Percentiles rank a stretch among this genome's conserved stretches.
phyloP scores from a whole-genome alignment of 2,329 filamentous ascomycete genomes.

The Penicillium expansum region DNA sequence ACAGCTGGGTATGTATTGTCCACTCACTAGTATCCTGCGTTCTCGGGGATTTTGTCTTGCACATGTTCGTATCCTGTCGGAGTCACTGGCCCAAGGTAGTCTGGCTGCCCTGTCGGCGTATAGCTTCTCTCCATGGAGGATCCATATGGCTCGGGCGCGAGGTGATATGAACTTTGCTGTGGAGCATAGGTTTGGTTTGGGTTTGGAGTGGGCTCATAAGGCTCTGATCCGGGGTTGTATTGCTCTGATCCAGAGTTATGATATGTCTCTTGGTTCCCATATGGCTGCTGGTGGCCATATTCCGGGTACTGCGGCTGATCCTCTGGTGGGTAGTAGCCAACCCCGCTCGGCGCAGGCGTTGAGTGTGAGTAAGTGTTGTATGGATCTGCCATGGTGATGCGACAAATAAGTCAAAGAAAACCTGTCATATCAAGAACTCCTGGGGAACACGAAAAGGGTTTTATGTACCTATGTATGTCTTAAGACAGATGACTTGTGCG shows the following conservation, averaged over 20 bases:
- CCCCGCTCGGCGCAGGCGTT: slow-evolving; percentile 25
- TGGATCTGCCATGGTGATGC: slow-evolving; percentile 50
- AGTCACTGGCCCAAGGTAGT: slow-evolving; percentile 35
- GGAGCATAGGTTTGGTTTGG: slow-evolving; percentile 29
- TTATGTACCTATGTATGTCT: neutral
- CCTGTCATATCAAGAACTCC: slow-evolving; percentile 5
- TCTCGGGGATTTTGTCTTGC: slow-evolving; percentile 15
- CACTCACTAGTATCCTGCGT: slow-evolving; percentile 37
- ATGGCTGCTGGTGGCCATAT: slow-evolving; percentile 28
- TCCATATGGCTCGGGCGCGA: slow-evolving; percentile 28
- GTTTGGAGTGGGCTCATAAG: slow-evolving; percentile 17
- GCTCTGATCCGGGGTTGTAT: slow-evolving; percentile 27
- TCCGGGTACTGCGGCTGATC: slow-evolving; percentile 20
- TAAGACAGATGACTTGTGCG: slow-evolving; percentile 21
- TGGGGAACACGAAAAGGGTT: neutral
- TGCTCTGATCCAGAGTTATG: slow-evolving; percentile 3
- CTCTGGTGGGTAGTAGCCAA: slow-evolving; percentile 27
- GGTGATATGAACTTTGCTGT: slow-evolving; percentile 27
- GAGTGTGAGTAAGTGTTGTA: slow-evolving; percentile 45
- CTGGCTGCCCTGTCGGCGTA: slow-evolving; percentile 41
- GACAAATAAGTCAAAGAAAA: slow-evolving; percentile 7
- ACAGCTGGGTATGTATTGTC: neutral
- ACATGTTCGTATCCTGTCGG: slow-evolving; percentile 50
- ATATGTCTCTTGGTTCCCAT: slow-evolving; percentile 18
- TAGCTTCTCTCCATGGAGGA: slow-evolving; percentile 41